phyloP scores from a whole-genome alignment of 2,329 filamentous ascomycete species.

The Colletotrichum zoysiae region DNA sequence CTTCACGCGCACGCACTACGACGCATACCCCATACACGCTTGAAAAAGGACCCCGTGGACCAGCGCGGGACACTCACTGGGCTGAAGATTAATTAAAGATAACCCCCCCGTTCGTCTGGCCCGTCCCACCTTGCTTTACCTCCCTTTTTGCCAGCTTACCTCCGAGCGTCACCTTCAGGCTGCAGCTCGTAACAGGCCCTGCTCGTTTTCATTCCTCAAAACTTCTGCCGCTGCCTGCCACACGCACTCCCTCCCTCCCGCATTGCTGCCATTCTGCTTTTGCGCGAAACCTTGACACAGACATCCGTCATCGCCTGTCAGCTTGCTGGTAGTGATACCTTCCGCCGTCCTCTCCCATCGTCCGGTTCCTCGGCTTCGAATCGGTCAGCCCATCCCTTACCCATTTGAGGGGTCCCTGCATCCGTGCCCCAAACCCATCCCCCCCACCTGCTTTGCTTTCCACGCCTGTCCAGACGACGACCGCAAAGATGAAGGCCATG shows the following conservation, averaged over 20 bases:
- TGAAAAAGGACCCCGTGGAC: constrained; percentile 29
- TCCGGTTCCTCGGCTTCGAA: constrained; percentile 1
- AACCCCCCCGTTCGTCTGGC: constrained; percentile 40
- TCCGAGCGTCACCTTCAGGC: constrained; percentile 41
- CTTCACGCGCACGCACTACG: neutral
- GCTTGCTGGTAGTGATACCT: constrained; percentile 4
- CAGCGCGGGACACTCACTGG: constrained; percentile 23
- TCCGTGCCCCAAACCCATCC: constrained; percentile 1
- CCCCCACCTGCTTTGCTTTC: neutral
- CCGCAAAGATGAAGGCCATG: constrained; percentile 57
- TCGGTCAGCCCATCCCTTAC: neutral
- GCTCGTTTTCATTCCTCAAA: constrained; percentile 28
- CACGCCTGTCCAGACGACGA: constrained; percentile 5
- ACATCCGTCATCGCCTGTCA: constrained; percentile 8
- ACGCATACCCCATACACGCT: constrained; percentile 6
- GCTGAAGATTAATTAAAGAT: constrained; percentile 39
- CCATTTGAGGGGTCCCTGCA: neutral
- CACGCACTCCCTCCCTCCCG: constrained; percentile 9
- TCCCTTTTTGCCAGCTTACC: constrained; percentile 17
- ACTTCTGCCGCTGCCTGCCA: constrained; percentile 14
- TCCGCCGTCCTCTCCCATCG: neutral
- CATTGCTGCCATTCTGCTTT: constrained; percentile 15
- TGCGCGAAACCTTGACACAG: constrained; percentile 15
- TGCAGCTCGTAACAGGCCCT: constrained; percentile 36
- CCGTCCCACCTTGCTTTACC: constrained; percentile 18